Conservation (phyloP, 129 eudicot genomes). For the Escallonia rubra region DNA sequence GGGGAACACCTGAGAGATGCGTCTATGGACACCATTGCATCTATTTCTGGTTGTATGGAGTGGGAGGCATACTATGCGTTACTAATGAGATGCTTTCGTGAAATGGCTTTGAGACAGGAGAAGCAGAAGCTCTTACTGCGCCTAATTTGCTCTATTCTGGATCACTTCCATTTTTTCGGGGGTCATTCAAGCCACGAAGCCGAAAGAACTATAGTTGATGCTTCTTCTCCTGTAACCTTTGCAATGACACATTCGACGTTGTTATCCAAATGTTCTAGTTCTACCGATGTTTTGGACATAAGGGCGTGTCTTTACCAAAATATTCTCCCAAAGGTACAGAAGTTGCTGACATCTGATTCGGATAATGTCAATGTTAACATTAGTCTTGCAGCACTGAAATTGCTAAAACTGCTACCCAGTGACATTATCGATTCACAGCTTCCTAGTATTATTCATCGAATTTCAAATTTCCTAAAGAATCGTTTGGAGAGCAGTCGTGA, state of each 20-base stretch:
- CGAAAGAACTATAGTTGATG: slow-evolving; percentile 7
- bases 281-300: slow-evolving; percentile 20
- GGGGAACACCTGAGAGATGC: slow-evolving; percentile 72
- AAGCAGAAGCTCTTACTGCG: slow-evolving; percentile 66
- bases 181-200: slow-evolving; percentile 9
- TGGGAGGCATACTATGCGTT: slow-evolving; percentile 69
- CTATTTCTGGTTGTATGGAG: slow-evolving; percentile 58
- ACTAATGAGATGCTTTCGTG: slow-evolving; percentile 62
- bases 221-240: neutral
- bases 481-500: slow-evolving; percentile 87
- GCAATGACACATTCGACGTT: slow-evolving; percentile 6
- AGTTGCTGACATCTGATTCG: slow-evolving; percentile 55
- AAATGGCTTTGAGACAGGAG: slow-evolving; percentile 52
- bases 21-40: slow-evolving; percentile 68
- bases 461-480: slow-evolving; percentile 64
- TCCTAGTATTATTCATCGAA: slow-evolving; percentile 69
- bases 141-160: slow-evolving; percentile 61
- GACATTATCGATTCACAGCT: slow-evolving; percentile 65
- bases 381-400: slow-evolving; percentile 72
- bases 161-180: slow-evolving; percentile 56
- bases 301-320: slow-evolving; percentile 44
- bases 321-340: slow-evolving; percentile 67
- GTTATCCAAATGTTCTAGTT: slow-evolving; percentile 4
- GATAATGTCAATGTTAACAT: slow-evolving; percentile 62
- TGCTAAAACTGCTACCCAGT: slow-evolving; percentile 65